Evolutionary conservation across 176 grass and related monocot genomes (phyloP).

Genomic region (Avena sativa): DNA sequence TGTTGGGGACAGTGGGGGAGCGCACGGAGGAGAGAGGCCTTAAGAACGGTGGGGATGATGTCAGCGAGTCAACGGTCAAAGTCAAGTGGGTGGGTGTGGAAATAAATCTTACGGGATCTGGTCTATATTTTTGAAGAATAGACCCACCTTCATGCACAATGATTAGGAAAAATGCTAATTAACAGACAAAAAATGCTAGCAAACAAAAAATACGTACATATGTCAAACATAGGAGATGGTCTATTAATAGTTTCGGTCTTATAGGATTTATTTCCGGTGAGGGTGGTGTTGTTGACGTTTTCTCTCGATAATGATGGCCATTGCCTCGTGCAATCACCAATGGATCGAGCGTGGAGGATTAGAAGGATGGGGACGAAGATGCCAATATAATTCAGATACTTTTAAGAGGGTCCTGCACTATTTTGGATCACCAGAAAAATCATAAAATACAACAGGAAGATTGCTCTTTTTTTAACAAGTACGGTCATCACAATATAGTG

Average conservation of each 20-base stretch:
- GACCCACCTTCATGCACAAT: no score
- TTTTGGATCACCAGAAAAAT: not conserved
- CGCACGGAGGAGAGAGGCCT: conserved; percentile 42
- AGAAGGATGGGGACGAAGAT: conserved; percentile 28
- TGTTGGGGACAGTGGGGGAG: conserved; percentile 34
- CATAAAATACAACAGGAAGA: not conserved
- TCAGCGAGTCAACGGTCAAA: conserved; percentile 71
- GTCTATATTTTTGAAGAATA: no score
- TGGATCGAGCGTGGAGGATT: not conserved
- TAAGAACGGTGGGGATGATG: conserved; percentile 64
- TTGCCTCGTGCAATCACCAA: conserved; percentile 15
- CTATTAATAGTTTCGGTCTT: no score
- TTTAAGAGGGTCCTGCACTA: not conserved
- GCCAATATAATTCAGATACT: not conserved
- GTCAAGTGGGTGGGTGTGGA: conserved; percentile 51
- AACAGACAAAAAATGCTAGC: no score
- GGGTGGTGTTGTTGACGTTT: conserved; percentile 54
- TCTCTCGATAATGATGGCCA: conserved; percentile 47
- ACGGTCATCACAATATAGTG: no score
- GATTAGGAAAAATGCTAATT: no score
- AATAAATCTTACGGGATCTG: no score
- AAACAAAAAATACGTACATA: no score
- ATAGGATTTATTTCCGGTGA: not conserved
- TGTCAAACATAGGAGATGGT: no score
- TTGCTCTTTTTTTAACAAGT: not conserved